Base-by-base conservation (phyloP, 2,329 filamentous ascomycete species). In the Pseudophaeomoniella oleicola region DNA sequence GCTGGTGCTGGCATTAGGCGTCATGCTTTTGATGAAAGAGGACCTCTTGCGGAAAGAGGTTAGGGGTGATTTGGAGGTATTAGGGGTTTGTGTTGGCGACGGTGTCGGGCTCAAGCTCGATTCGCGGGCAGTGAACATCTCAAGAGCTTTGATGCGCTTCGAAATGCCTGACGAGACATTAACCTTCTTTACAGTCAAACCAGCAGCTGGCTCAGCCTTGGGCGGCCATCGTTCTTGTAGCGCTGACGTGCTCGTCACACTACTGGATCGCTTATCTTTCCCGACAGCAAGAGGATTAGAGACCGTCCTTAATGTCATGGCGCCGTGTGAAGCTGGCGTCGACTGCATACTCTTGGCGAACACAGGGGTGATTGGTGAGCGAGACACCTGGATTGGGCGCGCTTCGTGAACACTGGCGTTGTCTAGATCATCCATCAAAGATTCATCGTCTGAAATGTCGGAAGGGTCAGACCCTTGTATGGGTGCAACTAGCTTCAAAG, bases 101-200 rank as follows among this genome's bases (percentile, higher is more conserved):
- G 31, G 43, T 43, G 6, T 53, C 48, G 39, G 54, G 47, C 37
- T 32, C 9, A 37, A 35, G 37, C 43, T 49, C 11, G 51, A 54
- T 51, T 52, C 67, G 59, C 40, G 78, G 69, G 45, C 64, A 3
- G 67, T 67, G 38, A 90, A 69, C 56, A 85, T 87, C 53, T 94
- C 83, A 37, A 98, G 66, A 4, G 87, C 86, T 57, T 94, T 92
- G 55, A 96, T 96, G 30, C 90, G 79, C 55, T 88, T 84, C 3
- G 88, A 92, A 42, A 98, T 94, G 46, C 84, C 86, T 5, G 82
- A 86, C 5, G 85, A 87, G 16, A 96, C 72, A 49, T 83, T 90
- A 45, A 78, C 69, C 54, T 87, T 92, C 54, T 82, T 85, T 3
- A 72, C 64, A 33, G 69, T 62, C 35, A 79, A 51, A 36, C 69